phyloP scores from a whole-genome alignment of 192 early-diverging fungal genomes.

The Backusella morwellensis region DNA sequence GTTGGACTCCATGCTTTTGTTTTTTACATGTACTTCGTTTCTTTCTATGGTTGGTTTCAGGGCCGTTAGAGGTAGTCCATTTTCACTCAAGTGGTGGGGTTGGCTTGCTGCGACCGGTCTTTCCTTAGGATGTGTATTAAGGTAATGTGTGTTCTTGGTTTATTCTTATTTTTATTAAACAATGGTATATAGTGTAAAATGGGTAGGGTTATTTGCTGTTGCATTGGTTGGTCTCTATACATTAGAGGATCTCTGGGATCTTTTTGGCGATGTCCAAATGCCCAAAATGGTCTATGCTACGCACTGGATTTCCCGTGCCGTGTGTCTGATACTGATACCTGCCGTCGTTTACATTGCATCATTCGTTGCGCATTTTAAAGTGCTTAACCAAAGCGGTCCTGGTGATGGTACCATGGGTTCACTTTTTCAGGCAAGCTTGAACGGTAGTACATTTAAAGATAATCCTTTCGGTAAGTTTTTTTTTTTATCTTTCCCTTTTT shows the following conservation, averaged over 20 bases:
- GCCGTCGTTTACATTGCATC: constrained; percentile 77
- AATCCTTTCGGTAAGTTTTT: constrained; percentile 73
- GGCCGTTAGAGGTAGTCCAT: constrained; percentile 43
- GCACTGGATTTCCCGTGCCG: constrained; percentile 86
- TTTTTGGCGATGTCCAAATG: constrained; percentile 75
- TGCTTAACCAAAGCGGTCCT: constrained; percentile 76
- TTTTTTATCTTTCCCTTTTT: not conserved
- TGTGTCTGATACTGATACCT: constrained; percentile 81
- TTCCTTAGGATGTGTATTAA: constrained; percentile 74
- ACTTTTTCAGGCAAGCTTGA: constrained; percentile 91
- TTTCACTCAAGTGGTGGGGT: constrained; percentile 86
- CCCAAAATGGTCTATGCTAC: constrained; percentile 57
- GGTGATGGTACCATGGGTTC: constrained; percentile 95
- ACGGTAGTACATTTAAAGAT: constrained; percentile 72
- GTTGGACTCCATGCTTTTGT: constrained; percentile 10
- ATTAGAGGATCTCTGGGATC: constrained; percentile 89
- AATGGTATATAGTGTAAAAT: constrained; percentile 70
- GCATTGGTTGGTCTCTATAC: constrained; percentile 92
- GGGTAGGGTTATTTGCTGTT: constrained; percentile 93
- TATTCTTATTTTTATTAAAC: not conserved
- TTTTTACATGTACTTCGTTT: constrained; percentile 57
- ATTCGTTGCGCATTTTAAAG: constrained; percentile 87
- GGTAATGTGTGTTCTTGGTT: not conserved
- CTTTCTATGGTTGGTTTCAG: constrained; percentile 67
- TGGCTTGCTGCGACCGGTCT: constrained; percentile 85